A percentile compares a stretch with the other conserved stretches of the same genome.
phyloP scores from a whole-genome alignment of 768 basidiomycete species.

The Lactifluus volemus region DNA sequence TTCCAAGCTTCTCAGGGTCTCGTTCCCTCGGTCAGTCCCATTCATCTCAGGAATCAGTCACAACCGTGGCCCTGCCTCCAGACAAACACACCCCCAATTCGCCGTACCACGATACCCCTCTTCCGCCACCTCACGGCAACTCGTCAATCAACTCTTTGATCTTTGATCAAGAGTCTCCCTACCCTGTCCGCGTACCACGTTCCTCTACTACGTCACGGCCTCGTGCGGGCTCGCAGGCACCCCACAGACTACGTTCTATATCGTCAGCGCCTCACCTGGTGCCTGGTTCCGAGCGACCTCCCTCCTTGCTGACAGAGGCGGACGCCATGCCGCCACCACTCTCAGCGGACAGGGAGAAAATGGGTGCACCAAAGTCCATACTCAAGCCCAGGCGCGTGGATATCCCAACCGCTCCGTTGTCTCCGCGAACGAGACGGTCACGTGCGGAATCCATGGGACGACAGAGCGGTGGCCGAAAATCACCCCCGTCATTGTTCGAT shows the following conservation, averaged over 20 bases:
- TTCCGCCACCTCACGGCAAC: conserved; percentile 18
- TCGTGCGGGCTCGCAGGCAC: conserved; percentile 22
- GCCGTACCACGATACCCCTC: neutral
- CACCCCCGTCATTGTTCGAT: conserved; percentile 7
- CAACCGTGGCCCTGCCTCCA: conserved; percentile 6
- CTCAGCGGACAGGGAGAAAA: conserved; percentile 36
- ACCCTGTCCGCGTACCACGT: conserved; percentile 34
- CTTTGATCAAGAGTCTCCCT: conserved; percentile 69
- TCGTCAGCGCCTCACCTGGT: neutral
- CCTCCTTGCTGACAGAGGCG: conserved; percentile 18
- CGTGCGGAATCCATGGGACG: conserved; percentile 10
- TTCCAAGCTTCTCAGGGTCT: conserved; percentile 2
- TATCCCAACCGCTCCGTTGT: conserved; percentile 53
- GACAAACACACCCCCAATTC: neutral
- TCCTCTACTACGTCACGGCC: conserved; percentile 21
- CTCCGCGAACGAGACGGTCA: neutral
- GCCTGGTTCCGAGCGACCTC: neutral
- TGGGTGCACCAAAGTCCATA: conserved; percentile 56
- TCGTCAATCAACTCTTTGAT: conserved; percentile 41
- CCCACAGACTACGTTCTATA: neutral
- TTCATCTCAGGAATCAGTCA: conserved; percentile 12
- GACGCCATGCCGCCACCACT: conserved; percentile 20
- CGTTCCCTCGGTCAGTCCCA: neutral
- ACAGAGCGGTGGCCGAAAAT: neutral
- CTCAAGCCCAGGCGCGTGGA: conserved; percentile 55